Evolutionary conservation across 495 filamentous ascomycete genomes (phyloP), one percentile per base, ranked within the genome.

Genomic region (Penicillium canescens): DNA sequence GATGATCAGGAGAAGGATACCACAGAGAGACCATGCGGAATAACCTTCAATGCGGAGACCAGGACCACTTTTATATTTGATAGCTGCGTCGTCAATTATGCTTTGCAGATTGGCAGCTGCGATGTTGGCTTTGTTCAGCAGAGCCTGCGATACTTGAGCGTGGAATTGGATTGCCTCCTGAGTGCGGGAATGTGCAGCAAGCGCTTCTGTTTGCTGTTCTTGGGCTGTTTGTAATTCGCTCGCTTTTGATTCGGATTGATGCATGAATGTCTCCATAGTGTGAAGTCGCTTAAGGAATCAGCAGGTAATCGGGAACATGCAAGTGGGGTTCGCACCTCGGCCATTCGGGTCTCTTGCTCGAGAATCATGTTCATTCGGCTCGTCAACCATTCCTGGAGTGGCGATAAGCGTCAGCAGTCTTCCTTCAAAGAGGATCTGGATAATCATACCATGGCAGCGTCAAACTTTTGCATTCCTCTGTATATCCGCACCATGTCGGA

Each of bases 31-130:
- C 69, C 70, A 70, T 7, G 53, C 24, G 0, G 62, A 66, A 18
- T 56, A 61, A 43, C 56, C 52, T 1, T 61, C 60, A 16, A 67
- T 50, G 14, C 64, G 16, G 7, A 76, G 47, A 3, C 51, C 42
- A 13, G 67, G 67, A 14, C 66, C 50, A 0, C 60, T 50, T 42
- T 68, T 68, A 44, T 73, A 70, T 48, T 58, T 76, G 4, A 54
- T 42, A 1, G 70, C 52, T 20, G 75, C 66, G 34, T 75, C 72
- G 1, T 80, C 70, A 10, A 82, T 66, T 21, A 63, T 59, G 11
- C 62, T 41, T 44, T 75, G 72, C 5, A 82, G 50, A 51, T 74
- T 69, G n/a, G 66, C 62, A 16, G 77, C 74, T 9, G 69, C 59
- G 2, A 65, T 57, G 28, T 65, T 65, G 13, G 69, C 50, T 43